Evolutionary conservation across 2,329 filamentous ascomycete species (phyloP).

Genomic region (Cytospora mali): DNA sequence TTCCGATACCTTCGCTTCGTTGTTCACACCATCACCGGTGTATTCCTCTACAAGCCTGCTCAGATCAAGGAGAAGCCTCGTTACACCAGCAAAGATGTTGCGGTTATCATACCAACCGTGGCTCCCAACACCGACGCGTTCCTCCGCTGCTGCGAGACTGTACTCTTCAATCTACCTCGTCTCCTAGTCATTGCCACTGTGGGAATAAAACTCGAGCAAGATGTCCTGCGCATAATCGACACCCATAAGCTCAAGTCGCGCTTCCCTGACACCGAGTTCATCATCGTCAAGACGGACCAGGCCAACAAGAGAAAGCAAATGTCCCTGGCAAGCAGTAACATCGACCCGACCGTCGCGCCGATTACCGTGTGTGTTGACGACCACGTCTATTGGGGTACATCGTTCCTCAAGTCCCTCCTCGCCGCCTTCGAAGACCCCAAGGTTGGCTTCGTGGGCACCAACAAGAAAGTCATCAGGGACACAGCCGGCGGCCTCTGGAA

Average conservation of each 20-base stretch:
- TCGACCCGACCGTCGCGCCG: constrained; percentile 41
- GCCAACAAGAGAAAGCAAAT: constrained; percentile 56
- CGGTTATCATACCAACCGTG: constrained; percentile 56
- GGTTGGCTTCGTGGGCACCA: constrained; percentile 59
- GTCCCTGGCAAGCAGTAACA: constrained; percentile 35
- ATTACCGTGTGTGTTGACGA: constrained; percentile 55
- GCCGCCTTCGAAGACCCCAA: constrained; percentile 47
- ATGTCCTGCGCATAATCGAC: constrained; percentile 29
- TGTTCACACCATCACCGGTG: constrained; percentile 44
- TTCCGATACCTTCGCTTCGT: constrained; percentile 52
- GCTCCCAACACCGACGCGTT: constrained; percentile 47
- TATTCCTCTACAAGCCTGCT: constrained; percentile 44
- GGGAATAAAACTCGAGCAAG: constrained; percentile 35
- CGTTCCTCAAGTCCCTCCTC: constrained; percentile 46
- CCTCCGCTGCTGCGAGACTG: constrained; percentile 42
- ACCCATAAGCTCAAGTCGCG: constrained; percentile 11
- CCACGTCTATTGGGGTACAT: constrained; percentile 52
- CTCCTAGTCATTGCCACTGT: constrained; percentile 50
- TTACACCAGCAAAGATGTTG: constrained; percentile 45
- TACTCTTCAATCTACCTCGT: constrained; percentile 43
- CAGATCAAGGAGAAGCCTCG: constrained; percentile 34
- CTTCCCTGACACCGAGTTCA: constrained; percentile 32
- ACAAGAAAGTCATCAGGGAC: constrained; percentile 54
- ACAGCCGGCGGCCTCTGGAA: constrained; percentile 32
- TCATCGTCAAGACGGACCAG: constrained; percentile 36